These are phyloP conservation scores for Antitrichia curtipendula DNA, from an alignment of 225 moss, liverwort and hornwort genomes.

Conservation along the genomic window DNA sequence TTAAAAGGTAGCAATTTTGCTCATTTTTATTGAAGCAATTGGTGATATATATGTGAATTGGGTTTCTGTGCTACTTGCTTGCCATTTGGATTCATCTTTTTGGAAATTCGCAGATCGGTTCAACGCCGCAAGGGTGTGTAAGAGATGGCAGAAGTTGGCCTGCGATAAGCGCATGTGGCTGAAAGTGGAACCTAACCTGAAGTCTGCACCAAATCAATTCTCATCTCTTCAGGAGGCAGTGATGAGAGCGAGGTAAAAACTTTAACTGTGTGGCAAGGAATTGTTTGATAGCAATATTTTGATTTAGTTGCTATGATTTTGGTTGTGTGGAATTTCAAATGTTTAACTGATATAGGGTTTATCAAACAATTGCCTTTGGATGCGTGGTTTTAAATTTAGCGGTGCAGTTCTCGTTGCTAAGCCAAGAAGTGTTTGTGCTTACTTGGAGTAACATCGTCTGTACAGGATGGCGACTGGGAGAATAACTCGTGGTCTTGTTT, in stretches of 20 bases:
- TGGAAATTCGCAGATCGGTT: constrained; percentile 30
- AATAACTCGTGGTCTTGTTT: constrained; percentile 33
- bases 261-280: neutral
- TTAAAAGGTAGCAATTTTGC: neutral
- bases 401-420: neutral
- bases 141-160: constrained; percentile 39
- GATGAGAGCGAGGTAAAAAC: constrained; percentile 17
- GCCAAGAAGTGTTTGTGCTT: constrained; percentile 11
- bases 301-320: neutral
- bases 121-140: constrained; percentile 40
- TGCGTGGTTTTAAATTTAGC: neutral
- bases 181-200: constrained; percentile 8
- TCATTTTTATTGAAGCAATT: neutral
- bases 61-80: neutral
- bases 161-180: constrained; percentile 46
- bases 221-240: constrained; percentile 34
- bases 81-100: neutral
- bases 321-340: neutral
- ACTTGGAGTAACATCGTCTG: constrained; percentile 28
- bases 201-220: constrained; percentile 5
- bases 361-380: neutral
- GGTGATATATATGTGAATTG: neutral
- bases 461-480: constrained; percentile 37
- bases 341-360: neutral
- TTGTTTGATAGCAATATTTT: neutral